These are phyloP conservation scores for Sphagnum fallax DNA, from an alignment of 228 moss, liverwort and hornwort species.

Conservation along the genomic window DNA sequence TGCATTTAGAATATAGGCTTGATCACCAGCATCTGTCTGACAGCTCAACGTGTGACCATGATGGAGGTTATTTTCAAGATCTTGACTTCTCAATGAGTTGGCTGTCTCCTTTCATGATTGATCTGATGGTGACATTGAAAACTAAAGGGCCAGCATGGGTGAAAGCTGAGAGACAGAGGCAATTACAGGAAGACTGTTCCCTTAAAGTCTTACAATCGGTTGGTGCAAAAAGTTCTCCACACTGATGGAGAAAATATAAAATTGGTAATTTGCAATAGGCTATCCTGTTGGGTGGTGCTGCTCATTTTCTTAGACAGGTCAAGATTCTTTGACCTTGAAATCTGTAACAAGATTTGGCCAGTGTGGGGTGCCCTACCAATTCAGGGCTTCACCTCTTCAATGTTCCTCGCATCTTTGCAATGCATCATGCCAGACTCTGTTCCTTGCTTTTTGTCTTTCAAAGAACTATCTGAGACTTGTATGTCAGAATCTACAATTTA, in stretches of 20 bases:
- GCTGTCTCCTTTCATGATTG: background rate
- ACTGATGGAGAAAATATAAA: constrained; percentile 11
- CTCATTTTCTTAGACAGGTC: too few species aligned
- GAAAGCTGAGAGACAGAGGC: constrained; percentile 42
- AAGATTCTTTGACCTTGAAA: too few species aligned
- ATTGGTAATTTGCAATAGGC: too few species aligned
- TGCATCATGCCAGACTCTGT: too few species aligned
- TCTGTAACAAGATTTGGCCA: too few species aligned
- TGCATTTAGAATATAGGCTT: background rate
- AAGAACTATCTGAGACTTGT: too few species aligned
- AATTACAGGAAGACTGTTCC: constrained; percentile 45
- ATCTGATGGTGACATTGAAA: background rate
- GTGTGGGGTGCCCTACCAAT: too few species aligned
- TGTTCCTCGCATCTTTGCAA: too few species aligned
- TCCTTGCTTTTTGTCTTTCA: too few species aligned
- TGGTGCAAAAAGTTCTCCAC: constrained; percentile 21
- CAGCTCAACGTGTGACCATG: background rate
- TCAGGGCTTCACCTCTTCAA: too few species aligned
- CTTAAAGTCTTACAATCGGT: constrained; percentile 44
- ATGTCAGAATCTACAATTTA: too few species aligned
- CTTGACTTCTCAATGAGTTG: background rate
- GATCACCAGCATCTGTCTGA: background rate
- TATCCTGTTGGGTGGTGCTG: too few species aligned
- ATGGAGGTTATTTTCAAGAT: background rate
- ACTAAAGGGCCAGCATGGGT: constrained; percentile 41